Evolutionary conservation across 345 rosid genomes (phyloP), one percentile per base, ranked within the genome.

Genomic region (Gossypium raimondii): DNA sequence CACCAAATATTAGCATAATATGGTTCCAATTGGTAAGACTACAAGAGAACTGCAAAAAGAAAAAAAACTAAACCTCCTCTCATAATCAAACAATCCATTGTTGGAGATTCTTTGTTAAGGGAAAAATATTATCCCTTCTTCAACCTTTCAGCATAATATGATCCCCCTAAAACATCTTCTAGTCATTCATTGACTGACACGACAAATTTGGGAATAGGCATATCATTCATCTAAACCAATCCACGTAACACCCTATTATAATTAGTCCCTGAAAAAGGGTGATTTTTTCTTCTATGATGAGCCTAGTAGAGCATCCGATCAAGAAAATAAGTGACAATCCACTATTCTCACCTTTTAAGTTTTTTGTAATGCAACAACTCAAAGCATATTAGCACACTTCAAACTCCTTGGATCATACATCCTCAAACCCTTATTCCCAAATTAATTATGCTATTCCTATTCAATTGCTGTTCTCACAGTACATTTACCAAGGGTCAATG

Each of bases 201-300:
- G 41, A 34, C 41, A 34, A 56, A 27, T 27, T 60, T 60, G 7
- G n/a, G 18, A 60, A 51, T 51, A 51, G 43, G 44, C 44, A 27
- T 29, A 61, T 29, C 66, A 61, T 61, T 61, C 41, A 14, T 29
- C 44, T n/a, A 61, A 61, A 29, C 66, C 66, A 61, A 61, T n/a
- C 41, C 11, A 61, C 66, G 27, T 61, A 29, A 13, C 7, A 56
- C 60, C 60, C 18, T 56, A 34, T 34, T 34, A 34, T 34, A 34
- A 34, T 34, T 34, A 34, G 7, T 5, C 41, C 41, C 1, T 5
- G 41, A 1, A 34, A 34, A 34, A 34, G 41, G 41, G 7, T 34
- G 41, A 34, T 34, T 34, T 34, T 34, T 56, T 56, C 60, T n/a
- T 53, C 10, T 1, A 53, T 53, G 50, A 10, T 11, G 50, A 45